These are phyloP conservation scores for Blastobotrys illinoisensis DNA, from an alignment of 1,139 yeast species.

Conservation along the genomic window DNA sequence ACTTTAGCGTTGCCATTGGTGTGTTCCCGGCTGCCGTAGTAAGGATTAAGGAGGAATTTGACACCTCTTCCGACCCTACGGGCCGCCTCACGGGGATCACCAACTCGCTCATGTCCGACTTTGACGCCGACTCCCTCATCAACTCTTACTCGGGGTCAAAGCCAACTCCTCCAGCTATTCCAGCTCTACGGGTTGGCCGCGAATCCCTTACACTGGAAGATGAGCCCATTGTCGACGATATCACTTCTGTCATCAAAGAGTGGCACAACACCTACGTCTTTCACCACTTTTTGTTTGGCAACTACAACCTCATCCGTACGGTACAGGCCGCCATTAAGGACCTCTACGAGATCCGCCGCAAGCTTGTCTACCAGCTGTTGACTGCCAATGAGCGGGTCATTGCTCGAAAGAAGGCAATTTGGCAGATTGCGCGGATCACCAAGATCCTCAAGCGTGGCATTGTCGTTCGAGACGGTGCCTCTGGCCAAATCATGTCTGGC, in stretches of 20 bases:
- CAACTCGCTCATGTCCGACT: constrained; percentile 5
- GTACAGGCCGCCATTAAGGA: constrained; percentile 37
- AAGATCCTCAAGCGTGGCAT: constrained; percentile 63
- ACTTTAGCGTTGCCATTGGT: constrained; percentile 26
- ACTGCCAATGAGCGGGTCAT: constrained; percentile 53
- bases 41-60: constrained; percentile 27
- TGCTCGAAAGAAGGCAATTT: constrained; percentile 56
- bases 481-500: constrained; percentile 57
- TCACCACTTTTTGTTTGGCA: constrained; percentile 30
- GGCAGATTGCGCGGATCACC: constrained; percentile 58
- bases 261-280: constrained; percentile 32
- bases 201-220: constrained; percentile 23
- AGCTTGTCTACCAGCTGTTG: constrained; percentile 50
- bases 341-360: constrained; percentile 59
- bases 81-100: constrained; percentile 9
- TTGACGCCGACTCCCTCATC: constrained; percentile 8
- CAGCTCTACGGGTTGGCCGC: constrained; percentile 26
- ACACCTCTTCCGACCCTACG: constrained; percentile 14
- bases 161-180: constrained; percentile 27
- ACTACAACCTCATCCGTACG: constrained; percentile 34
- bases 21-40: constrained; percentile 29
- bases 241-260: constrained; percentile 30
- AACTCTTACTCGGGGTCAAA: constrained; percentile 4
- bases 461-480: constrained; percentile 64
- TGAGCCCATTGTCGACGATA: constrained; percentile 33